Percentiles rank a stretch among this genome's conserved stretches.
phyloP scores from a whole-genome alignment of 202 grass and related monocot species.

The Dendrocalamus latiflorus region DNA sequence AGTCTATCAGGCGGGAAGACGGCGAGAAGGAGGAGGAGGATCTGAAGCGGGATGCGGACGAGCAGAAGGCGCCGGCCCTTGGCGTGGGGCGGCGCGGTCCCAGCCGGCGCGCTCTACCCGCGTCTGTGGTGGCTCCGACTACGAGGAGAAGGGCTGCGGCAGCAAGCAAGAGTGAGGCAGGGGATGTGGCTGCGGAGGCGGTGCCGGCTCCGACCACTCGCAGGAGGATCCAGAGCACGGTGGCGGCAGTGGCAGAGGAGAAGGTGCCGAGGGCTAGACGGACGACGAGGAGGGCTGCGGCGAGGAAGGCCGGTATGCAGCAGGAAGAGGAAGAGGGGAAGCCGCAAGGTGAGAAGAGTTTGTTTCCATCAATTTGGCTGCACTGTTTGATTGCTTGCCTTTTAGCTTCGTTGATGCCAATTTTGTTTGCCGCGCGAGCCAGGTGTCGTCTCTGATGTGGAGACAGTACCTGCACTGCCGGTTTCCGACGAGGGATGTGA shows the following conservation, averaged over 20 bases:
- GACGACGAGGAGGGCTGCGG: not conserved
- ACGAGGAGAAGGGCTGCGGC: not conserved
- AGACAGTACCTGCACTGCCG: not conserved
- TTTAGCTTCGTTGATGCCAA: not conserved
- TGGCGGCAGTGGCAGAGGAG: not conserved
- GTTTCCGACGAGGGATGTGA: not conserved
- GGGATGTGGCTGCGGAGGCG: not conserved
- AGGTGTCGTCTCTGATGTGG: not conserved
- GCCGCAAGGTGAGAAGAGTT: constrained; percentile 8
- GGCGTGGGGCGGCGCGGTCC: not conserved
- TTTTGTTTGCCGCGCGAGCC: not conserved
- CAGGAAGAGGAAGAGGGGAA: constrained; percentile 11
- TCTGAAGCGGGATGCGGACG: not conserved
- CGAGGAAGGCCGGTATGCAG: not conserved
- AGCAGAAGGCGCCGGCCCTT: not conserved
- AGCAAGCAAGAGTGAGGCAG: not conserved
- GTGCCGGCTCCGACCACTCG: constrained; percentile 20
- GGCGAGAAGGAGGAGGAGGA: not conserved
- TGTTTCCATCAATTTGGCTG: not conserved
- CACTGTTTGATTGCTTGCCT: not conserved
- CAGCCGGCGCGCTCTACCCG: not conserved
- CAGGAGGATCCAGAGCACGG: not conserved
- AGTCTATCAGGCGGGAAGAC: not conserved
- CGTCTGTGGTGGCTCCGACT: not conserved
- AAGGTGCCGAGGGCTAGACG: not conserved